Evolutionary conservation across 2,329 filamentous ascomycete genomes (phyloP).

Genomic region (Westerdykella aurantiaca): DNA sequence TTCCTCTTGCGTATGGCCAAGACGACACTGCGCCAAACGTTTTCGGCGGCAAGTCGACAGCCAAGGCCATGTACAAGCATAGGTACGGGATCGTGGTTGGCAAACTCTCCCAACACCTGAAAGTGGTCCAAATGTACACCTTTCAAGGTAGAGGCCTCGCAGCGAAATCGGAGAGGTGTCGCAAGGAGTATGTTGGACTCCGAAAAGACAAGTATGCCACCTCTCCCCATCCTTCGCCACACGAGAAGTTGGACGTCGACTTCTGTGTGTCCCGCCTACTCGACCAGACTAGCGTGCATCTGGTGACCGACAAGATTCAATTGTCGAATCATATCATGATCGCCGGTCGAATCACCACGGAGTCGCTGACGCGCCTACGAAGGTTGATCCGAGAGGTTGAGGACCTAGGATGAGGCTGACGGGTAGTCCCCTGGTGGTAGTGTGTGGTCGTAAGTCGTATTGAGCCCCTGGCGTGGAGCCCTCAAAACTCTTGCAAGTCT

Average conservation of each 20-base stretch:
- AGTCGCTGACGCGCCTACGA: conserved; percentile 2
- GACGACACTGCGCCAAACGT: not conserved
- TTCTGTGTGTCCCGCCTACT: not conserved
- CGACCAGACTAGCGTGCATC: conserved; percentile 3
- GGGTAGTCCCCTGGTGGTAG: no score
- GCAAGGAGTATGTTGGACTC: conserved; percentile 9
- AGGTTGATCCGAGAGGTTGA: conserved; percentile 4
- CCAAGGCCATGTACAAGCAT: conserved; percentile 5
- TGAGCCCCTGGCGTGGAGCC: no score
- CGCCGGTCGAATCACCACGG: conserved; percentile 8
- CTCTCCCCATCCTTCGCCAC: conserved; percentile 1
- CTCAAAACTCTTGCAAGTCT: no score
- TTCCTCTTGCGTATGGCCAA: conserved; percentile 1
- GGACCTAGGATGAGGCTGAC: not conserved
- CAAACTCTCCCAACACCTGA: conserved; percentile 1
- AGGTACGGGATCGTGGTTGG: conserved; percentile 9
- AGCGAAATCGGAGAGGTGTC: conserved; percentile 2
- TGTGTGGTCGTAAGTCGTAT: not conserved
- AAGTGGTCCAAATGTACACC: conserved; percentile 7
- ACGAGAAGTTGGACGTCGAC: conserved; percentile 2
- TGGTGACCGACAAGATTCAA: conserved; percentile 2
- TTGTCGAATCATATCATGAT: conserved; percentile 10
- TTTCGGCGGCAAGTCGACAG: not conserved
- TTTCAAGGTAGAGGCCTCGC: conserved; percentile 4
- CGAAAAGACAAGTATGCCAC: not conserved